Evolutionary conservation across 2,329 filamentous ascomycete species (phyloP).

Genomic region (Monosporascus sp.): DNA sequence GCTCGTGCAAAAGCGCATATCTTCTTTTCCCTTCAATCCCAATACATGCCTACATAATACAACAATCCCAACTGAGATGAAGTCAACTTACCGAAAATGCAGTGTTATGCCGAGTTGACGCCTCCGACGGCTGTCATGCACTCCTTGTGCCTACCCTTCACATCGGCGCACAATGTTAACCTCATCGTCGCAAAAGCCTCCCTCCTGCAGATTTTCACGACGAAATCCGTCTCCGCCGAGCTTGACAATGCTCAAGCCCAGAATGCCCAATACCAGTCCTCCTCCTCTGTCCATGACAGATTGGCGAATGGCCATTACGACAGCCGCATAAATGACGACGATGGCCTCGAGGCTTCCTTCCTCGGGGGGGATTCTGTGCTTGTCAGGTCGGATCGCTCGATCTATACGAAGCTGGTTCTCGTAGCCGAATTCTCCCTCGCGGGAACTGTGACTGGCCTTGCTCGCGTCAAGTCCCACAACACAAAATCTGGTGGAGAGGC

Average conservation of each 20-base stretch:
- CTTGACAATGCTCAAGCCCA: slow-evolving; percentile 40
- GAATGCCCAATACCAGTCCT: slow-evolving; percentile 31
- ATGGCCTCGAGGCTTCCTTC: slow-evolving; percentile 62
- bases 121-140: slow-evolving; percentile 93
- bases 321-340: slow-evolving; percentile 51
- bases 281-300: slow-evolving; percentile 24
- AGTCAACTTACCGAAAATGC: slow-evolving; percentile 54
- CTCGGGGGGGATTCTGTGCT: slow-evolving; percentile 59
- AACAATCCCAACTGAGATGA: slow-evolving; percentile 20
- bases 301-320: slow-evolving; percentile 43
- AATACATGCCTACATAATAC: neutral
- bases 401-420: slow-evolving; percentile 74
- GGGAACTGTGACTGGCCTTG: slow-evolving; percentile 79
- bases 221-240: slow-evolving; percentile 63
- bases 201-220: slow-evolving; percentile 83
- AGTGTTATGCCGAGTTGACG: slow-evolving; percentile 95
- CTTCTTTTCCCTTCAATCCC: neutral
- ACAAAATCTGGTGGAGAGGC: slow-evolving; percentile 79
- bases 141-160: slow-evolving; percentile 74
- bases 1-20: no score
- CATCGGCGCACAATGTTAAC: slow-evolving; percentile 71
- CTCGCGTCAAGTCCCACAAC: slow-evolving; percentile 66
- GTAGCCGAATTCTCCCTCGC: slow-evolving; percentile 79
- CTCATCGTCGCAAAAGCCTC: slow-evolving; percentile 90
- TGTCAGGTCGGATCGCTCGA: slow-evolving; percentile 57